These are phyloP conservation scores for Saccharomycopsis selenospora DNA, from an alignment of 805 yeast species.

Conservation along the genomic window DNA sequence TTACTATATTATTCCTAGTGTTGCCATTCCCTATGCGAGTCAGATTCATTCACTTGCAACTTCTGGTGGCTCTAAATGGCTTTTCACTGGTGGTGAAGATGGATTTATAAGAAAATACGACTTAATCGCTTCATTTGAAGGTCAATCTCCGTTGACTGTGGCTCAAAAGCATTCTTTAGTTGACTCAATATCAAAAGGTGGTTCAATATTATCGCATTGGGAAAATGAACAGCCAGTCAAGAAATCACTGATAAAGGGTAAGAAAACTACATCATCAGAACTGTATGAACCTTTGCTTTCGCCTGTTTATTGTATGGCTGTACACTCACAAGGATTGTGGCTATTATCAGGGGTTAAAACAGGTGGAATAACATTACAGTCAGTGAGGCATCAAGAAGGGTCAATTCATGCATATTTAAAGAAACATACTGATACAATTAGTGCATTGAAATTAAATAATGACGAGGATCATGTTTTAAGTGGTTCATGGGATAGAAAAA, in stretches of 20 bases:
- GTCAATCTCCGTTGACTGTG: conserved; percentile 78
- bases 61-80: conserved; percentile 75
- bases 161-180: conserved; percentile 86
- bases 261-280: conserved; percentile 26
- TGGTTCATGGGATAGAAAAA: conserved; percentile 85
- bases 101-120: conserved; percentile 90
- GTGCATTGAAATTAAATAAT: conserved; percentile 56
- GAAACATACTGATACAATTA: conserved; percentile 67
- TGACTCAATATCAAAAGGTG: conserved; percentile 80
- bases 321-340: conserved; percentile 78
- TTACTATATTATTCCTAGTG: conserved; percentile 74
- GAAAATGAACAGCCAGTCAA: conserved; percentile 86
- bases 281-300: conserved; percentile 51
- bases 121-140: conserved; percentile 76
- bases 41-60: conserved; percentile 73
- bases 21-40: conserved; percentile 77
- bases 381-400: conserved; percentile 80
- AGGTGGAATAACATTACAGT: conserved; percentile 84
- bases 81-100: conserved; percentile 93
- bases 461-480: conserved; percentile 60
- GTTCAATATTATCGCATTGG: conserved; percentile 81
- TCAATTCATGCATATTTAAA: conserved; percentile 67
- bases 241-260: conserved; percentile 32
- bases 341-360: conserved; percentile 69
- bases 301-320: conserved; percentile 85